Conservation (phyloP, 805 yeast genomes). For the Huiozyma naganishii region DNA sequence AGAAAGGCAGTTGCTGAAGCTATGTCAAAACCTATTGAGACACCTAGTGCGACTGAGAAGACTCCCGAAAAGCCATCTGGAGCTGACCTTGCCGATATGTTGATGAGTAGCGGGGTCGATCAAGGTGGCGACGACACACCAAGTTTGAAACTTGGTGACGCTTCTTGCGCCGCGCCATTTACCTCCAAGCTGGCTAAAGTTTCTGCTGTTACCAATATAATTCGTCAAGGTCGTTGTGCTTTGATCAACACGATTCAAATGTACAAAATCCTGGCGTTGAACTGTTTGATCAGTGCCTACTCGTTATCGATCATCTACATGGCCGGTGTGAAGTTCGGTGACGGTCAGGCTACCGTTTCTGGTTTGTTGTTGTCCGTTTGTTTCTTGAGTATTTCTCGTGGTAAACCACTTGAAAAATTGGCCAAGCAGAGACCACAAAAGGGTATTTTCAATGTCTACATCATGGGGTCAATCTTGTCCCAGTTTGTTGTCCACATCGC, state of each 20-base stretch:
- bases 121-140: conserved; percentile 72
- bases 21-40: conserved; percentile 29
- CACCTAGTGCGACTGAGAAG: conserved; percentile 25
- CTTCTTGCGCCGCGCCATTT: conserved; percentile 98
- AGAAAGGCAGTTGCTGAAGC: conserved; percentile 48
- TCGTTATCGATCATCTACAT: conserved; percentile 86
- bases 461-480: conserved; percentile 95
- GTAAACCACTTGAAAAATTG: conserved; percentile 78
- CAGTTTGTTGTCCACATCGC: conserved; percentile 90
- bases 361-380: conserved; percentile 87
- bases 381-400: conserved; percentile 90
- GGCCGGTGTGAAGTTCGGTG: conserved; percentile 97
- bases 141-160: conserved; percentile 89
- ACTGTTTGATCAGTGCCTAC: conserved; percentile 93
- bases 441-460: conserved; percentile 88
- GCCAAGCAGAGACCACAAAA: conserved; percentile 95
- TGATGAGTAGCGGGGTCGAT: conserved; percentile 19
- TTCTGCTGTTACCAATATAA: conserved; percentile 80
- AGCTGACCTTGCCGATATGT: conserved; percentile 36
- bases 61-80: conserved; percentile 39
- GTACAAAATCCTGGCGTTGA: conserved; percentile 95
- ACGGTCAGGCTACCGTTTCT: conserved; percentile 95
- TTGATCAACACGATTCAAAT: conserved; percentile 94
- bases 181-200: conserved; percentile 91
- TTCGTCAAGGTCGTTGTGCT: conserved; percentile 98